Base-by-base conservation (phyloP, 2,329 filamentous ascomycete species). In the Fusarium pseudograminearum region DNA sequence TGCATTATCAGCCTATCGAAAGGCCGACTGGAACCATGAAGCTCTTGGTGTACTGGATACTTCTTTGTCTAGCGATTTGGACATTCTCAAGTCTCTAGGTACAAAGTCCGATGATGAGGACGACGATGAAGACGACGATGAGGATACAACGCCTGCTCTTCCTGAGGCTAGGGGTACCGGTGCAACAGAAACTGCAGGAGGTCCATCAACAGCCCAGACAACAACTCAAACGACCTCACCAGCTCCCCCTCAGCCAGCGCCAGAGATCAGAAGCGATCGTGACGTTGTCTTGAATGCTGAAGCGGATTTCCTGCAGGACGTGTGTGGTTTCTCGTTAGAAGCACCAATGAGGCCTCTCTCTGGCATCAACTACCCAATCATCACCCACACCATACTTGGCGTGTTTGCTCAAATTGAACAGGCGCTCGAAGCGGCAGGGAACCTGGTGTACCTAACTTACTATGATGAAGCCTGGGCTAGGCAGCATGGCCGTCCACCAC, bases 271-370 rank as follows among this genome's bases (percentile, higher is more conserved):
- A 5, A 18, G 34, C 34, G 34, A 28, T 44, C 22, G 7, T 12
- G 28, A 30, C 28, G 28, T 30, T 30, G 28, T 30, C 4, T 30
- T 30, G 28, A 30, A 30, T 30, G 28, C 28, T 30, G 28, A 30
- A 30, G 28, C 28, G 4, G 50, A 53, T 7, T 44, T 44, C 11
- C 2, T 42, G 20, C 36, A 53, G 10, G 50, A 53, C 9, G 18
- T 51, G 20, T 20, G 12, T 24, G 47, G 47, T 24, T 38, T 51
- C 18, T 20, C 7, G 4, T 5, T 15, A 5, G 1, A 3, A 2
- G 3, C 61, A 52, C 4, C 28, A 75, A 30, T 73, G 74, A 30
- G 20, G 4, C 51, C 51, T 11, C 51, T 54, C 16, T 31, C 28
- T 12, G 28, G 51, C 1, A 18, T 54, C 20, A 54, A 54, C 30